Evolutionary conservation across 371 early-diverging fungal species (phyloP), one percentile per base, ranked within the genome.

Genomic region (Lichtheimia corymbifera): DNA sequence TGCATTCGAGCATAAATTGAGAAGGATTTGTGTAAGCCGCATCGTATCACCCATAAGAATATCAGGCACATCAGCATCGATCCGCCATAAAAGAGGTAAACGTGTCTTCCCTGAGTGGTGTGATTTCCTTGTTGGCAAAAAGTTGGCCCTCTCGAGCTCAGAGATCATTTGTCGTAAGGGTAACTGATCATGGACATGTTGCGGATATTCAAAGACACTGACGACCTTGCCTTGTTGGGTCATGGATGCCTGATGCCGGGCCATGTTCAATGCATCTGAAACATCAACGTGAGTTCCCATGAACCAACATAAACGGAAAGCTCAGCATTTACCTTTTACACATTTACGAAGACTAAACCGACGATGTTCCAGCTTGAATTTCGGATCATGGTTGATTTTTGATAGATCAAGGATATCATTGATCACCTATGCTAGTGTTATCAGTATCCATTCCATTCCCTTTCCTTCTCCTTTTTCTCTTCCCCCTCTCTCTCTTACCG

Each of bases 361-460:
- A 41, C 85, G 73, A 43, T 67, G 72, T 51, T 85, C 85, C 18
- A 85, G 65, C 64, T 82, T 71, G 51, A 85, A 83, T 35, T 82
- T 83, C 11, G 83, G 83, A 63, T 85, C 83, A 51, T 85, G 85
- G 52, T 85, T 83, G 47, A 85, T 76, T 55, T 83, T 79, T 7
- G 85, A 83, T 50, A 85, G 80, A 59, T 85, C 83, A 53, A 85
- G 53, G 51, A 85, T 83, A 51, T 85, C 85, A 53, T 85, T 85
- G 45, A 85, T 83, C 25, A 85, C 81, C 84, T 84, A 64, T 50
- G 12, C 12, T 6, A 0, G 5, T 11, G 24, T 14, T 25, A 52
- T 52, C 22, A 24, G 20, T n/a, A 5, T 20, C 15, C 15, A 0
- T 20, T 13, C 18, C 0, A n/a, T n/a, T 47, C 18, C 45, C 5